Base-by-base conservation (phyloP, 2,329 filamentous ascomycete species). In the Aureobasidium sp. region DNA sequence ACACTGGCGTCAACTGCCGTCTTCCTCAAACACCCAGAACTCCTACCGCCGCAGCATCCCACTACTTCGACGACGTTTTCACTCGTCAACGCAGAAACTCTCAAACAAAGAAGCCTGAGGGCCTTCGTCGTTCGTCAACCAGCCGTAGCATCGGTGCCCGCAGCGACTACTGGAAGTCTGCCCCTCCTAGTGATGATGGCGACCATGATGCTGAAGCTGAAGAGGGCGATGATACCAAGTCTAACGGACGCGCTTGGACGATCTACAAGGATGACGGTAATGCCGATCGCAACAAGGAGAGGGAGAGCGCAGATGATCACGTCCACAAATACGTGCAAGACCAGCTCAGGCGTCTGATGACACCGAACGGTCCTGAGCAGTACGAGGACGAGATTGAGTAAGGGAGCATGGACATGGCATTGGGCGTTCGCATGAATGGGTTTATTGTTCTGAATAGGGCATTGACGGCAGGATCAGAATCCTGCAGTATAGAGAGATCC, bases 11-110 rank as follows among this genome's bases (percentile, higher is more conserved):
- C 71, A 94, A 86, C 72, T 96, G 92, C 73, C 90, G 92, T 69
- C 85, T 96, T 15, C 92, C 93, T 1, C 91, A 97, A 70, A 97
- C 94, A 0, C 94, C 94, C 15, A 89, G 91, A 54, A 95, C 91
- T 3, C 92, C 93, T 1, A 85, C 87, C 2, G 84, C 85, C 1
- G 91, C 87, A 44, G 93, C 95, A 76, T 83, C 88, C 8, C 92
- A 97, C 73, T 97, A 97, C 79, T 97, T 97, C 72, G 93, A 97
- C 70, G 93, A 97, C 70, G 85, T 91, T 63, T 88, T 96, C 74
- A 81, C 82, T 59, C 83, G 86, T 40, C 77, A 82, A 65, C 69
- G 79, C 65, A 70, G 72, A 60, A 66, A 65, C 11, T 72, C 70
- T 4, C 65, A 72, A 15, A 63, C 67, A 31, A 72, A 74, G 63